Conservation (phyloP, 352 stramenopile genomes). For the Albugo candida region DNA sequence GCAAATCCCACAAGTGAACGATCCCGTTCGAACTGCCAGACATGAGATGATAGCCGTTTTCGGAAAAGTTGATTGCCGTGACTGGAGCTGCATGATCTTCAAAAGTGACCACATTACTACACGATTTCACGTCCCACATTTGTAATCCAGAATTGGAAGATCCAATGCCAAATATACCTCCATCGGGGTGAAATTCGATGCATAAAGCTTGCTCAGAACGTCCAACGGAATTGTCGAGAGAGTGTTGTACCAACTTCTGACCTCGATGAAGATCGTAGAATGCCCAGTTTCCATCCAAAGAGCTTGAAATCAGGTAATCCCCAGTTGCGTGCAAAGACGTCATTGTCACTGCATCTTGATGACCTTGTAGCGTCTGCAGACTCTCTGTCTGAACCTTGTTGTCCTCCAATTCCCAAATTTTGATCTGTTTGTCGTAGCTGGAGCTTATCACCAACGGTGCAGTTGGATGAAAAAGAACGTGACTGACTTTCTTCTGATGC, state of each 20-base stretch:
- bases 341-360: constrained; percentile 36
- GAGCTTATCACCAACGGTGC: constrained; percentile 46
- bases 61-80: constrained; percentile 74
- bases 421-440: constrained; percentile 65
- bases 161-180: constrained; percentile 77
- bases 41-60: constrained; percentile 91
- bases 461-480: constrained; percentile 51
- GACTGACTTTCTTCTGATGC: constrained; percentile 73
- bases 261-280: constrained; percentile 64
- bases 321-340: constrained; percentile 68
- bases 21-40: constrained; percentile 55
- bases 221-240: constrained; percentile 16
- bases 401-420: constrained; percentile 36
- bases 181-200: constrained; percentile 85
- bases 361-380: constrained; percentile 34
- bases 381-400: constrained; percentile 19
- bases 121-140: constrained; percentile 86
- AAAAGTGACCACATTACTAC: constrained; percentile 70
- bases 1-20: constrained; percentile 87
- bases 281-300: constrained; percentile 63
- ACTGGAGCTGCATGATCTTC: constrained; percentile 60
- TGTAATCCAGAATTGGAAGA: constrained; percentile 52
- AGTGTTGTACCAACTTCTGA: constrained; percentile 24
- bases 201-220: constrained; percentile 9
- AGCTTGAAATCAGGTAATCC: constrained; percentile 56